Conservation (phyloP, 2,329 filamentous ascomycete species). For the Fusarium praegraminearum region DNA sequence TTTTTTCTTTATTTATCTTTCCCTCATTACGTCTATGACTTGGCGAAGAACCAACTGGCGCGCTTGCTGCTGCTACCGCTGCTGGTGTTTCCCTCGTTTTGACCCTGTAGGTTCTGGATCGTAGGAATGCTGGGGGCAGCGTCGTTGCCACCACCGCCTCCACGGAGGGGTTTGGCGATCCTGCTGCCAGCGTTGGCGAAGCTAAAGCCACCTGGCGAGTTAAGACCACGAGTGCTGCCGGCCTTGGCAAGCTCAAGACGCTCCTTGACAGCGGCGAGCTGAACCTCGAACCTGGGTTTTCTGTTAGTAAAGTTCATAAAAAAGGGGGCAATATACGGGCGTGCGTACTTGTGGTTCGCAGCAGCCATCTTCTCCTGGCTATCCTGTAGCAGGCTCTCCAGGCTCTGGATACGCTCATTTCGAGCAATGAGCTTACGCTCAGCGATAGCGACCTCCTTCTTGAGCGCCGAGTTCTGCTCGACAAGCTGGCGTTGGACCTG, state of each 20-base stretch:
- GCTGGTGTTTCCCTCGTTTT: conserved; percentile 30
- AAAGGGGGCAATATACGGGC: background rate
- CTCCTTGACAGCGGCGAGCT: conserved; percentile 97
- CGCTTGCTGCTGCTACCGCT: conserved; percentile 68
- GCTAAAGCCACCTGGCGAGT: conserved; percentile 76
- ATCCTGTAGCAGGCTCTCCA: conserved; percentile 93
- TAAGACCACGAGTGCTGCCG: conserved; percentile 87
- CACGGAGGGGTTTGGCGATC: conserved; percentile 76
- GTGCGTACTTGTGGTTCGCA: conserved; percentile 91
- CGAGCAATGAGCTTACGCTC: conserved; percentile 96
- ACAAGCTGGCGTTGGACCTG: conserved; percentile 97
- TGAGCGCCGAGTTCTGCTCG: conserved; percentile 95
- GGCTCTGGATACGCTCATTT: conserved; percentile 95
- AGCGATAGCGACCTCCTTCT: conserved; percentile 99
- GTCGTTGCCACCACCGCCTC: conserved; percentile 66
- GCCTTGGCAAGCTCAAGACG: conserved; percentile 95
- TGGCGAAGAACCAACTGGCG: conserved; percentile 81
- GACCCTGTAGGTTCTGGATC: conserved; percentile 65
- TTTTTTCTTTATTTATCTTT: conserved; percentile 39
- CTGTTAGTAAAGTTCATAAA: conserved; percentile 46
- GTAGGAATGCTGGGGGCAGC: conserved; percentile 62
- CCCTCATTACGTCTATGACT: conserved; percentile 56
- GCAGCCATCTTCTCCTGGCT: conserved; percentile 98
- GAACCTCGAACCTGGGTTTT: conserved; percentile 85
- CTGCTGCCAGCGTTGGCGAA: conserved; percentile 74